phyloP scores from a whole-genome alignment of 768 basidiomycete genomes.

The Ramaria rubella region DNA sequence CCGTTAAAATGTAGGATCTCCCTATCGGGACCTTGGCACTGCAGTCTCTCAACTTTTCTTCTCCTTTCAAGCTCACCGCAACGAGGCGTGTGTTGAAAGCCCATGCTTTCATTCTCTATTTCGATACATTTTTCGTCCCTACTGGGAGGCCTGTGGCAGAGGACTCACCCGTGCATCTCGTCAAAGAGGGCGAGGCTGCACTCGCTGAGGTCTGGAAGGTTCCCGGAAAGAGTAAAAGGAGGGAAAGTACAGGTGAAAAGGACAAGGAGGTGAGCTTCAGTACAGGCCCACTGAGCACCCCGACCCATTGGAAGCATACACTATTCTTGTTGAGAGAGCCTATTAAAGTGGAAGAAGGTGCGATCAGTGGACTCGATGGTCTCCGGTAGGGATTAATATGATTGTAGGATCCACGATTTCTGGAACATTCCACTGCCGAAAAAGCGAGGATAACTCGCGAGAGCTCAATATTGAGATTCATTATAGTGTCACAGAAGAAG shows the following conservation, averaged over 20 bases:
- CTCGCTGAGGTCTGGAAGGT: slow-evolving; percentile 80
- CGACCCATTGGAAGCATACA: slow-evolving; percentile 98
- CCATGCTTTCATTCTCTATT: slow-evolving; percentile 82
- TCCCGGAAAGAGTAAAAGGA: slow-evolving; percentile 52
- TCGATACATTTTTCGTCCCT: slow-evolving; percentile 87
- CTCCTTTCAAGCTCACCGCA: slow-evolving; percentile 70
- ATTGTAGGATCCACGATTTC: slow-evolving; percentile 59
- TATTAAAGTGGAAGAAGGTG: slow-evolving; percentile 69
- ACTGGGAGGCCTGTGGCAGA: slow-evolving; percentile 48
- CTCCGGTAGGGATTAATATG: not conserved
- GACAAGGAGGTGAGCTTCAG: slow-evolving; percentile 64
- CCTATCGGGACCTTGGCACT: slow-evolving; percentile 55
- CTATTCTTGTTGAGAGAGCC: slow-evolving; percentile 80
- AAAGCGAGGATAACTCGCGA: slow-evolving; percentile 72
- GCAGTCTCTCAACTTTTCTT: slow-evolving; percentile 72
- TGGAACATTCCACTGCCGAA: slow-evolving; percentile 79
- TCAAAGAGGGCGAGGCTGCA: slow-evolving; percentile 50
- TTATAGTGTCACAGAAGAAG: slow-evolving; percentile 43
- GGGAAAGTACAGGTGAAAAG: slow-evolving; percentile 30
- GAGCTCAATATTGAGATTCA: slow-evolving; percentile 92
- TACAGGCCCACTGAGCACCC: slow-evolving; percentile 79
- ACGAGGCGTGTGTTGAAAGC: slow-evolving; percentile 58
- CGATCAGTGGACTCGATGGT: too few species aligned
- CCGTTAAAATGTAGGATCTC: slow-evolving; percentile 56
- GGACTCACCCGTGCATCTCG: slow-evolving; percentile 45